Conservation (phyloP, 2,329 filamentous ascomycete genomes). For the Sporothrix schenckii region DNA sequence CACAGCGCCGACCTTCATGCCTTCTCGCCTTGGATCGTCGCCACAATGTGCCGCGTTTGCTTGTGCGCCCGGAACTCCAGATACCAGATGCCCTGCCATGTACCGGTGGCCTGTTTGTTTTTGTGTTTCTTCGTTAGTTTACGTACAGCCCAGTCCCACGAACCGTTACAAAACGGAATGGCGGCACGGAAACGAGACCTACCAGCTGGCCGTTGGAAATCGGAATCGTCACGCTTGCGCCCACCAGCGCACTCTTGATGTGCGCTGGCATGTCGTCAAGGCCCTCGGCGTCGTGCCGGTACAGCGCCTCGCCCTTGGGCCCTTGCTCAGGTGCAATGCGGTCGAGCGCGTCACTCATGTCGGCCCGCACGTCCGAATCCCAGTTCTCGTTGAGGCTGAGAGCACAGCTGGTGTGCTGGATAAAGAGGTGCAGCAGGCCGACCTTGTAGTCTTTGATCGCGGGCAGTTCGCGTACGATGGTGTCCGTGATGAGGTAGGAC, state of each 20-base stretch:
- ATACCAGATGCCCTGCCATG: constrained; percentile 92
- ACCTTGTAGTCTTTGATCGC: constrained; percentile 83
- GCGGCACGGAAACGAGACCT: constrained; percentile 37
- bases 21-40: constrained; percentile 90
- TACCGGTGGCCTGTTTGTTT: constrained; percentile 57
- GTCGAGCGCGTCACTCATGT: constrained; percentile 95
- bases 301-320: constrained; percentile 70
- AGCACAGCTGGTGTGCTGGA: constrained; percentile 93
- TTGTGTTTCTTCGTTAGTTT: background rate
- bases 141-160: no score
- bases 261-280: constrained; percentile 97
- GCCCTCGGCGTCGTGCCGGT: constrained; percentile 83
- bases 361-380: constrained; percentile 79
- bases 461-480: constrained; percentile 70
- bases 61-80: constrained; percentile 80
- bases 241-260: constrained; percentile 87
- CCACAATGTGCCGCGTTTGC: constrained; percentile 81
- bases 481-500: constrained; percentile 85
- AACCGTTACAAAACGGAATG: no score
- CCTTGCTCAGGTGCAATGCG: constrained; percentile 81
- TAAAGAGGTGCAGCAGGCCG: constrained; percentile 83
- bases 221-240: constrained; percentile 86
- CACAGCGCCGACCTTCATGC: constrained; percentile 25
- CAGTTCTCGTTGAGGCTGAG: constrained; percentile 92
- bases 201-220: constrained; percentile 83